Conservation (phyloP, 129 eudicot species). For the Chrysanthemum lavandulifolium region DNA sequence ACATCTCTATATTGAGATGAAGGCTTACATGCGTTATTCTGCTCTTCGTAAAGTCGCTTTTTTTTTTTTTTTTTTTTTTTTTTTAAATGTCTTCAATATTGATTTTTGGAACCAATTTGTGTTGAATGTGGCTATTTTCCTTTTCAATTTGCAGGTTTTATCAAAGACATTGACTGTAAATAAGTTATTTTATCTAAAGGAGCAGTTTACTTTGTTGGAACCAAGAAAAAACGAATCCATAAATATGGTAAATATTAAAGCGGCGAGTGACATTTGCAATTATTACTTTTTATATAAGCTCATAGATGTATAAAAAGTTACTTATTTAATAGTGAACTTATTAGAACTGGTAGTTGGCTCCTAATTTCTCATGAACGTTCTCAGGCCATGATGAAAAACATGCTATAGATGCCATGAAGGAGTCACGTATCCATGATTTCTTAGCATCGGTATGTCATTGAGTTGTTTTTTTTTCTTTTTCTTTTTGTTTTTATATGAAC, state of each 20-base stretch:
- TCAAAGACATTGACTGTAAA: conserved; percentile 83
- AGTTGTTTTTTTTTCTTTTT: too few relatives aligned
- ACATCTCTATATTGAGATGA: conserved; percentile 44
- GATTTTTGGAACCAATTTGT: not conserved
- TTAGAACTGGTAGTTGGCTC: too few relatives aligned
- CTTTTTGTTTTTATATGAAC: too few relatives aligned
- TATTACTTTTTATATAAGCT: too few relatives aligned
- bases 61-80: conserved; percentile 39
- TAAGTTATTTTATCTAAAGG: conserved; percentile 69
- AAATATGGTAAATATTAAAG: conserved; percentile 74
- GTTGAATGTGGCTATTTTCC: conserved; percentile 1
- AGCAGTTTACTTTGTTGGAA: conserved; percentile 69
- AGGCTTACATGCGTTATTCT: conserved; percentile 86
- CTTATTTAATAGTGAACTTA: too few relatives aligned
- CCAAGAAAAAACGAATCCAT: conserved; percentile 82
- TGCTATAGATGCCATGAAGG: too few relatives aligned
- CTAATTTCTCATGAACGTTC: too few relatives aligned
- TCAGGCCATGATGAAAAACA: too few relatives aligned
- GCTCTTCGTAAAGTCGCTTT: conserved; percentile 87
- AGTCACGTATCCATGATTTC: too few relatives aligned
- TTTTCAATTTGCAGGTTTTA: conserved; percentile 57
- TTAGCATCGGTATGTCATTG: too few relatives aligned
- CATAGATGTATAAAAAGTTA: too few relatives aligned
- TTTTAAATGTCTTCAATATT: not conserved
- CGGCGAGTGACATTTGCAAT: conserved; percentile 38